These are phyloP conservation scores for Aquilaria agallochum DNA, from an alignment of 441 rosid species.

Conservation along the genomic window DNA sequence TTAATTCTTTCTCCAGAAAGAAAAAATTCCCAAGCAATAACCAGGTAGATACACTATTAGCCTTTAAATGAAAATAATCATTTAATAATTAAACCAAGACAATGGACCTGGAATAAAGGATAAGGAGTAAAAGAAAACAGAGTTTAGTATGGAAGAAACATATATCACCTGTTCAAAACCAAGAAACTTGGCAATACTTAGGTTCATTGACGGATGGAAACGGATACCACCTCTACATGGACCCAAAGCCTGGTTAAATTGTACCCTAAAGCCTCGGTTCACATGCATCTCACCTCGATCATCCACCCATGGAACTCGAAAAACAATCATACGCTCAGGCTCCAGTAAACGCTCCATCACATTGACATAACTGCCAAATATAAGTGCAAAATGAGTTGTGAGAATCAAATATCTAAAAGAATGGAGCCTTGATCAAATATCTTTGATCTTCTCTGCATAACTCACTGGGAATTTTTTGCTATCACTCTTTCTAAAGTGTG, in stretches of 20 bases:
- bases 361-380: conserved; percentile 77
- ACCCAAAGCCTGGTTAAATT: conserved; percentile 95
- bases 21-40: no score
- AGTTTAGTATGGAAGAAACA: conserved; percentile 15
- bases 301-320: conserved; percentile 98
- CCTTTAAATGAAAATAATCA: no score
- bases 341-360: conserved; percentile 96
- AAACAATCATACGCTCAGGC: conserved; percentile 90
- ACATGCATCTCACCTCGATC: conserved; percentile 98
- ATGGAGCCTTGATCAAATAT: conserved; percentile 21
- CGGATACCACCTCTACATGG: conserved; percentile 99
- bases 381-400: conserved; percentile 19
- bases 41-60: no score
- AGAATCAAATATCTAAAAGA: conserved; percentile 7
- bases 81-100: no score
- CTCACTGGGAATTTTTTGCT: conserved; percentile 96
- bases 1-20: no score
- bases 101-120: neutral
- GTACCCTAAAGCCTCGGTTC: conserved; percentile 94
- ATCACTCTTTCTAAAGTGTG: conserved; percentile 99
- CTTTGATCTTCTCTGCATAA: conserved; percentile 17
- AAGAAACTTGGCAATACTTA: conserved; percentile 92
- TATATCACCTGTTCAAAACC: conserved; percentile 86
- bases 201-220: conserved; percentile 89
- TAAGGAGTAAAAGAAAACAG: conserved; percentile 8